These are phyloP conservation scores for Suillus subluteus DNA, from an alignment of 768 basidiomycete genomes.

Conservation along the genomic window DNA sequence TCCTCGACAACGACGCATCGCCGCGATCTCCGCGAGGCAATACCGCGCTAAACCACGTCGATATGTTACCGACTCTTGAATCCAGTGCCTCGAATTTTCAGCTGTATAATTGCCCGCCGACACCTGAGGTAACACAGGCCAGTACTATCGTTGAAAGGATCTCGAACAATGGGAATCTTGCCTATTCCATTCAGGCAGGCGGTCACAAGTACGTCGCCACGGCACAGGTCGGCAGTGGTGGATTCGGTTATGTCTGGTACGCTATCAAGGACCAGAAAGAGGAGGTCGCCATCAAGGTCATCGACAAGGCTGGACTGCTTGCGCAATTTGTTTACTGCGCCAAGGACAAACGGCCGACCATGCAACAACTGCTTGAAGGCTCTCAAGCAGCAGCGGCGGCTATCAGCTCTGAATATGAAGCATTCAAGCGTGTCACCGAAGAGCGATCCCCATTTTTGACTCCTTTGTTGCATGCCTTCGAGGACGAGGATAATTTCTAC, in stretches of 20 bases:
- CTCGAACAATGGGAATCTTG: neutral
- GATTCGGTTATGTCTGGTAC: slow-evolving; percentile 16
- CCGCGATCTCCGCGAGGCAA: neutral
- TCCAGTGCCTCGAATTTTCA: neutral
- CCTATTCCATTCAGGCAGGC: slow-evolving; percentile 9
- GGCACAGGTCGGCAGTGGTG: slow-evolving; percentile 13
- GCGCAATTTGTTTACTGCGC: neutral
- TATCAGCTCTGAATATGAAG: slow-evolving; percentile 3
- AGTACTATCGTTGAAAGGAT: neutral
- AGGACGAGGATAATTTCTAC: slow-evolving; percentile 18
- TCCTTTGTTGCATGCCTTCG: slow-evolving; percentile 17
- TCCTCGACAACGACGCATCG: neutral
- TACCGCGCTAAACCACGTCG: no score
- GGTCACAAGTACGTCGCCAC: slow-evolving; percentile 9
- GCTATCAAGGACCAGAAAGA: slow-evolving; percentile 12
- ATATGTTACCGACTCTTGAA: neutral
- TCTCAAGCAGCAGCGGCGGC: neutral
- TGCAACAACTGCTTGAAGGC: neutral
- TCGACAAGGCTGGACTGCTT: slow-evolving; percentile 9
- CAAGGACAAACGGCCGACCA: neutral
- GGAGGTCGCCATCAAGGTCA: slow-evolving; percentile 19
- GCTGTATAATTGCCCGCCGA: neutral
- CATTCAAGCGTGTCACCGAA: slow-evolving; percentile 8
- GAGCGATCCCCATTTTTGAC: slow-evolving; percentile 16
- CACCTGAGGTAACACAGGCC: neutral